A percentile compares a stretch with the other conserved stretches of the same genome.
Evolutionary conservation across 2,329 filamentous ascomycete genomes (phyloP).

Genomic region (Cephalotrichum gorgonifer): DNA sequence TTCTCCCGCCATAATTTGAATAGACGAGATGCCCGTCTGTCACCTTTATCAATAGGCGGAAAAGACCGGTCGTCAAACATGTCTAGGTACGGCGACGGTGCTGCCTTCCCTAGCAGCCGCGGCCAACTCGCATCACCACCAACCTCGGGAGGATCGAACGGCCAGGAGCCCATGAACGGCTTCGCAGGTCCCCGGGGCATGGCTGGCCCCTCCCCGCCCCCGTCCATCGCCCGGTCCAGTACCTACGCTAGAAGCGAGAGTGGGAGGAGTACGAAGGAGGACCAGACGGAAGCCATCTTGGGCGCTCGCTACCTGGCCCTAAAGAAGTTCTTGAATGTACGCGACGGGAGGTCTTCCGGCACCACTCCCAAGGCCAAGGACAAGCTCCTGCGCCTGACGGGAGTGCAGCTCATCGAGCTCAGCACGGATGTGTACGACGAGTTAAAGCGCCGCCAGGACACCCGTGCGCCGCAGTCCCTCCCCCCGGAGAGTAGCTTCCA

Average conservation of each 20-base stretch:
- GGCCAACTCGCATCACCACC: constrained; percentile 59
- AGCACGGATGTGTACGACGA: constrained; percentile 98
- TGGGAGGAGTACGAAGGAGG: constrained; percentile 47
- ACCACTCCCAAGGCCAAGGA: constrained; percentile 66
- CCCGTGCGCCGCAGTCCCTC: constrained; percentile 40
- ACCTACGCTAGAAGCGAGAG: constrained; percentile 61
- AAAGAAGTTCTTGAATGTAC: constrained; percentile 65
- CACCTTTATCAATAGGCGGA: constrained; percentile 72
- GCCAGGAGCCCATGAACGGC: constrained; percentile 44
- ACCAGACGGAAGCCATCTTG: constrained; percentile 54
- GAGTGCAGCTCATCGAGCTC: constrained; percentile 92
- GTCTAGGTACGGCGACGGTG: constrained; percentile 54
- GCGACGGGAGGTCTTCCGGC: constrained; percentile 51
- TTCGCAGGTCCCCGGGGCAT: constrained; percentile 44
- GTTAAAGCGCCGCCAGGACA: constrained; percentile 69
- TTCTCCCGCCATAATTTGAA: constrained; percentile 42
- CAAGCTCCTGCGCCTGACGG: constrained; percentile 81
- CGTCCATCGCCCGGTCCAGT: constrained; percentile 78
- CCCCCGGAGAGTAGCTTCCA: constrained; percentile 75
- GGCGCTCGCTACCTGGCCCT: constrained; percentile 74
- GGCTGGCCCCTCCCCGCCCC: constrained; percentile 69
- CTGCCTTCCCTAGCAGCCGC: constrained; percentile 41
- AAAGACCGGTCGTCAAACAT: constrained; percentile 67
- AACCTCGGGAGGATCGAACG: constrained; percentile 52
- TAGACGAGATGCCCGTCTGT: constrained; percentile 65